Conservation (phyloP, 228 moss, liverwort and hornwort species). For the Sphagnum magellanicum region DNA sequence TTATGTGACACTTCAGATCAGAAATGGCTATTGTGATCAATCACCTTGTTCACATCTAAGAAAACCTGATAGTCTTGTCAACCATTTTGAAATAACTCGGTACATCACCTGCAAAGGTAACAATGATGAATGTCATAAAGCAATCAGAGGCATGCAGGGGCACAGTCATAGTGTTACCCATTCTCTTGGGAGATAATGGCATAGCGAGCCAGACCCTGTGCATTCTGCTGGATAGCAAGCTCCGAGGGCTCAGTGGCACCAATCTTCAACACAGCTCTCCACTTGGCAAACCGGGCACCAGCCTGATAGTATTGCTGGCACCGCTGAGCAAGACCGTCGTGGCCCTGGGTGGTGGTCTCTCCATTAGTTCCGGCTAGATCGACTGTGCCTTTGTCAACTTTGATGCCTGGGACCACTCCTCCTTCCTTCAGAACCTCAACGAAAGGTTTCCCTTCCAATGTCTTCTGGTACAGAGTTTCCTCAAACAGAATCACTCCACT, state of each 20-base stretch:
- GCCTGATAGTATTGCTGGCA: slow-evolving; percentile 40
- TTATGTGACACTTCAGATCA: too few relatives aligned
- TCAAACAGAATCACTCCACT: slow-evolving; percentile 51
- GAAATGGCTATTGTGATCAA: too few relatives aligned
- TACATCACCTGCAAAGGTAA: too few relatives aligned
- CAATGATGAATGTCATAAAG: too few relatives aligned
- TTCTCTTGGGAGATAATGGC: slow-evolving; percentile 52
- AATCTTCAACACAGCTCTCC: slow-evolving; percentile 53
- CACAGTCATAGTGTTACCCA: slow-evolving; percentile 8
- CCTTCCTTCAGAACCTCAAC: slow-evolving; percentile 47
- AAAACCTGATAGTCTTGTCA: too few relatives aligned
- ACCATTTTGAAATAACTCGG: too few relatives aligned
- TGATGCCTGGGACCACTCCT: slow-evolving; percentile 42
- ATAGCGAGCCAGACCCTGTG: slow-evolving; percentile 41
- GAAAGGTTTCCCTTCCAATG: slow-evolving; percentile 24
- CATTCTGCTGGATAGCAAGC: slow-evolving; percentile 44
- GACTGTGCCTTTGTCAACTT: slow-evolving; percentile 54
- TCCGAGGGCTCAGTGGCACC: slow-evolving; percentile 29
- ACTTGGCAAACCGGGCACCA: slow-evolving; percentile 45
- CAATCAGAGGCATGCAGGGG: not conserved
- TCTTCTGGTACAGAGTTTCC: slow-evolving; percentile 55
- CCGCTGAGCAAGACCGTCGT: slow-evolving; percentile 42
- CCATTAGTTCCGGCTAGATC: slow-evolving; percentile 39
- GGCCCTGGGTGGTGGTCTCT: slow-evolving; percentile 54
- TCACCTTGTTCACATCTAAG: too few relatives aligned